phyloP scores from a whole-genome alignment of 2,329 filamentous ascomycete species.

The Botrytis cinerea region DNA sequence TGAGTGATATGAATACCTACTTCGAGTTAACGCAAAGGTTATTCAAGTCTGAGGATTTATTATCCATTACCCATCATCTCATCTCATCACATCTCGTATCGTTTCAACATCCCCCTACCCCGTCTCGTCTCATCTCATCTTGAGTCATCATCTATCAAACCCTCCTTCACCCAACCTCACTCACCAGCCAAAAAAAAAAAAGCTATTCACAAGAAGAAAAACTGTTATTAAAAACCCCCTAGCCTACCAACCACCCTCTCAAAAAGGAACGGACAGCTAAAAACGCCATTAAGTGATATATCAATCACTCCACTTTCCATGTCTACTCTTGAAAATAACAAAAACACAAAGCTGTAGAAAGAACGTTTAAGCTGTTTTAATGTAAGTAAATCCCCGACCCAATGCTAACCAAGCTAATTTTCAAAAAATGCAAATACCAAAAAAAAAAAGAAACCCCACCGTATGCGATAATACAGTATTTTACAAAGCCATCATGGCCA shows the following conservation, averaged over 20 bases:
- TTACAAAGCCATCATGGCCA: conserved; percentile 41
- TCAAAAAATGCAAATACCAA: conserved; percentile 1
- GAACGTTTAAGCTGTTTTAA: neutral
- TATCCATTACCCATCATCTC: conserved; percentile 9
- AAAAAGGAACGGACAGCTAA: conserved; percentile 3
- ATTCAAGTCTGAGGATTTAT: neutral
- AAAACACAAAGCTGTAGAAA: neutral
- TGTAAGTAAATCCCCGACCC: neutral
- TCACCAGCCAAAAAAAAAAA: neutral
- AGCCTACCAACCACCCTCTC: neutral
- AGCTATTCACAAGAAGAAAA: conserved; percentile 1
- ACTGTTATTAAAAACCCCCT: neutral
- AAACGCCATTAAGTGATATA: neutral
- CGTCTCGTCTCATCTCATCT: neutral
- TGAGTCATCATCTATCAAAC: neutral
- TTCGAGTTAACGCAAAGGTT: neutral
- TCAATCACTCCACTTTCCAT: neutral
- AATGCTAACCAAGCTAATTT: conserved; percentile 6
- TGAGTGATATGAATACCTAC: neutral
- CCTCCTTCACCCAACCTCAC: neutral
- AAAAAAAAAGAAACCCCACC: neutral
- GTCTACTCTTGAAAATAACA: neutral
- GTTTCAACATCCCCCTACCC: neutral
- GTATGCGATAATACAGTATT: neutral
- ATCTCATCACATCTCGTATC: neutral